Evolutionary conservation across 768 basidiomycete species (phyloP).

Genomic region (Serendipita sp.): DNA sequence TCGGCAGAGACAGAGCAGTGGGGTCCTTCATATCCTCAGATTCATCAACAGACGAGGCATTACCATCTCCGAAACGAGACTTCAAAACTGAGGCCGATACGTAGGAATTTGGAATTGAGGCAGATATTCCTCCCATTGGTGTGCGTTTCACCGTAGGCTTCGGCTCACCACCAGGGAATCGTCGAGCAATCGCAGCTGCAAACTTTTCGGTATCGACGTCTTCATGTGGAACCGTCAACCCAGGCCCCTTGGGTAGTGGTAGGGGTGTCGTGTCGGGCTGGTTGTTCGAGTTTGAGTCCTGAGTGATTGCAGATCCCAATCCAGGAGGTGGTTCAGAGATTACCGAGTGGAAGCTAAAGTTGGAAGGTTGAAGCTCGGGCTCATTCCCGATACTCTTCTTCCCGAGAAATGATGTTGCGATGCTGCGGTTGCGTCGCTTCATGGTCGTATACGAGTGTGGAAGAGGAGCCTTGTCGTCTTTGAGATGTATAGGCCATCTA

Average conservation of each 20-base stretch:
- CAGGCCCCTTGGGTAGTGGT: not conserved
- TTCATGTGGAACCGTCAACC: not conserved
- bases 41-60: not conserved
- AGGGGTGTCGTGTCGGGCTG: not conserved
- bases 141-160: not conserved
- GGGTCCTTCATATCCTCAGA: slow-evolving; percentile 10
- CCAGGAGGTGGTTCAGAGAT: not conserved
- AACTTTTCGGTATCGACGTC: not conserved
- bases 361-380: not conserved
- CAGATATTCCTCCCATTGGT: not conserved
- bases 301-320: not conserved
- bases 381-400: not conserved
- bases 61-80: not conserved
- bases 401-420: slow-evolving; percentile 18
- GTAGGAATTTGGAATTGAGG: not conserved
- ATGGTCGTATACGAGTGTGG: not conserved
- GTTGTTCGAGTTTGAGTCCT: not conserved
- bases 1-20: slow-evolving; percentile 17
- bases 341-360: not conserved
- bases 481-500: slow-evolving; percentile 65
- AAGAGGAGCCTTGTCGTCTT: not conserved
- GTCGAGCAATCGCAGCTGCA: not conserved
- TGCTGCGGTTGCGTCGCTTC: slow-evolving; percentile 14
- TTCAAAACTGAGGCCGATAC: not conserved
- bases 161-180: not conserved